phyloP scores from a whole-genome alignment of 2,329 filamentous ascomycete species.

The Fusarium temperatum region DNA sequence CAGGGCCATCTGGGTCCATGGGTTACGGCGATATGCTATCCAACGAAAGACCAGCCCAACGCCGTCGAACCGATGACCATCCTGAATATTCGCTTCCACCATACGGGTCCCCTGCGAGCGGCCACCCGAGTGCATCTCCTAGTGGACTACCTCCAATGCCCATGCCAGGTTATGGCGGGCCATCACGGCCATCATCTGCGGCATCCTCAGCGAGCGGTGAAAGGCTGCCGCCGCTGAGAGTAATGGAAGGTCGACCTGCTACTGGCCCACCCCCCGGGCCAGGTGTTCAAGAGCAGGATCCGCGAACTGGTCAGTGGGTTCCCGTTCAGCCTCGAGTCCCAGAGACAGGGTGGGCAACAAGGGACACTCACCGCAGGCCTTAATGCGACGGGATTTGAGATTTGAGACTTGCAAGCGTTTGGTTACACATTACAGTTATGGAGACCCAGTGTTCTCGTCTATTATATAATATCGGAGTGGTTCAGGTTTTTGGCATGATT shows the following conservation, averaged over 20 bases:
- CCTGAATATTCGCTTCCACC: constrained; percentile 53
- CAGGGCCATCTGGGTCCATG: constrained; percentile 41
- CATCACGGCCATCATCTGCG: constrained; percentile 51
- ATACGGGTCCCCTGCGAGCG: constrained; percentile 48
- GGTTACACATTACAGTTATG: not conserved
- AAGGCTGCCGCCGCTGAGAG: constrained; percentile 58
- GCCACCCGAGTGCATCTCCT: constrained; percentile 45
- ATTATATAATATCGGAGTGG: constrained; percentile 37
- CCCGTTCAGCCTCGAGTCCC: constrained; percentile 44
- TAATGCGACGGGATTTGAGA: constrained; percentile 28
- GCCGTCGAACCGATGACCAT: constrained; percentile 59
- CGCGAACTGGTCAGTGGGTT: constrained; percentile 50
- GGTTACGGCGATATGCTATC: constrained; percentile 54
- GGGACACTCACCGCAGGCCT: constrained; percentile 36
- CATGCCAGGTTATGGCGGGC: constrained; percentile 48
- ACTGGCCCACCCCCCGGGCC: constrained; percentile 39
- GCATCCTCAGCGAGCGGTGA: constrained; percentile 52
- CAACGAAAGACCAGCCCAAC: constrained; percentile 56
- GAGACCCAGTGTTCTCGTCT: constrained; percentile 19
- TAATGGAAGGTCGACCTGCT: constrained; percentile 52
- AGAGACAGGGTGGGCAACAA: constrained; percentile 52
- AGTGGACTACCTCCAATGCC: constrained; percentile 54
- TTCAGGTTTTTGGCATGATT: constrained; percentile 29
- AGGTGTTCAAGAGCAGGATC: constrained; percentile 47
- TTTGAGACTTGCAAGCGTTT: constrained; percentile 4